Conservation (phyloP, 495 filamentous ascomycete genomes). For the Neurospora africana region DNA sequence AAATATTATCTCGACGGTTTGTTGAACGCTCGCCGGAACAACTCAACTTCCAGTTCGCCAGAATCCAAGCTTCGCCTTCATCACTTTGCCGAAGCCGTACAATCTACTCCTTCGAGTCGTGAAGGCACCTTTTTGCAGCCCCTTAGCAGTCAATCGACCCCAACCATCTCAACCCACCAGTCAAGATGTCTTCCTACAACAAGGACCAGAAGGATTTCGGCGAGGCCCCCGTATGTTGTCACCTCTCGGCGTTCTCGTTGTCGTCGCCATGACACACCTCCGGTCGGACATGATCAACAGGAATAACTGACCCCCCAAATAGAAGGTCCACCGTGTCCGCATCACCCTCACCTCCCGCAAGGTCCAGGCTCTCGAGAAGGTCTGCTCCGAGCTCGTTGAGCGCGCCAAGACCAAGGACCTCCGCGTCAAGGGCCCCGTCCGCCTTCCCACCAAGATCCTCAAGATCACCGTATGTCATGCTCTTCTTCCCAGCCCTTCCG, state of each 20-base stretch:
- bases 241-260: not conserved
- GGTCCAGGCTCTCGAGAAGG: slow-evolving; percentile 92
- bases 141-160: slow-evolving; percentile 1
- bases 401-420: slow-evolving; percentile 98
- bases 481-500: too few species aligned
- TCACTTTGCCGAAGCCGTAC: slow-evolving; percentile 67
- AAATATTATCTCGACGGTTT: not conserved
- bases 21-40: slow-evolving; percentile 1
- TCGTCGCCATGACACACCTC: not conserved
- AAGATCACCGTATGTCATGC: slow-evolving; percentile 58
- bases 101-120: slow-evolving; percentile 49
- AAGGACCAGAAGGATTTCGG: slow-evolving; percentile 91
- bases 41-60: not conserved
- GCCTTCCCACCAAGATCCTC: slow-evolving; percentile 94
- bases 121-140: slow-evolving; percentile 31
- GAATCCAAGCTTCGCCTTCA: slow-evolving; percentile 39
- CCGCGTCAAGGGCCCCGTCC: slow-evolving; percentile 96
- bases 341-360: slow-evolving; percentile 94
- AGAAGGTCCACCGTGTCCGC: slow-evolving; percentile 97
- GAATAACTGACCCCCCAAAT: slow-evolving; percentile 2
- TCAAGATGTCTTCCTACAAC: slow-evolving; percentile 79
- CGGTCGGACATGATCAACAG: not conserved
- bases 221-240: slow-evolving; percentile 29
- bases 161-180: slow-evolving; percentile 20
- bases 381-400: slow-evolving; percentile 95